Percentiles rank a stretch among this genome's conserved stretches.
Conservation (phyloP, 1,139 yeast genomes). For the Geotrichum reessii region DNA sequence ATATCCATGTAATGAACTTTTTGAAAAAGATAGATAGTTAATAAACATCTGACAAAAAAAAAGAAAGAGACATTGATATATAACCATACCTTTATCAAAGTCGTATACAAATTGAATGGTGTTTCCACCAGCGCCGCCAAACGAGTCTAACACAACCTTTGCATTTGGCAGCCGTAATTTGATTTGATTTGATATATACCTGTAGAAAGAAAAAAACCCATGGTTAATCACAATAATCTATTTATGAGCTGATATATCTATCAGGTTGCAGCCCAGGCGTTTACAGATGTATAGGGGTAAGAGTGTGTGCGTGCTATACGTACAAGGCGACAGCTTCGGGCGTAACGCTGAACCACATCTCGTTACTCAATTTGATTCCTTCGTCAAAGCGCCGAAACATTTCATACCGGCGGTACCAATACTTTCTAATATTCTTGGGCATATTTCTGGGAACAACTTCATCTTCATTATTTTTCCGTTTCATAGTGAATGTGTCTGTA, state of each 20-base stretch:
- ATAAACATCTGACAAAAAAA: too few relatives aligned
- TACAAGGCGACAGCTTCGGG: slow-evolving; percentile 66
- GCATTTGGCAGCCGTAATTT: slow-evolving; percentile 48
- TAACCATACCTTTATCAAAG: slow-evolving; percentile 38
- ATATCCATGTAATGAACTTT: slow-evolving; percentile 62
- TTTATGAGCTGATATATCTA: too few relatives aligned
- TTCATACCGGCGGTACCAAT: slow-evolving; percentile 54
- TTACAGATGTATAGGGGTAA: not conserved
- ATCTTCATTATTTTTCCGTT: not conserved
- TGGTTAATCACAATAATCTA: too few relatives aligned
- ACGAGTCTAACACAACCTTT: slow-evolving; percentile 52
- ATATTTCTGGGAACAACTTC: slow-evolving; percentile 10
- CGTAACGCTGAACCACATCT: slow-evolving; percentile 88
- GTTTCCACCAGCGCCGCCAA: slow-evolving; percentile 97
- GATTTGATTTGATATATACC: slow-evolving; percentile 49
- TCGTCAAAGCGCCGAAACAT: slow-evolving; percentile 59
- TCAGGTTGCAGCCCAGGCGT: too few relatives aligned
- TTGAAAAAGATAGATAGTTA: too few relatives aligned
- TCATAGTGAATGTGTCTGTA: not conserved
- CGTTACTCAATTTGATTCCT: slow-evolving; percentile 67
- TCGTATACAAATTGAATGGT: slow-evolving; percentile 69
- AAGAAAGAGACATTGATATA: not conserved
- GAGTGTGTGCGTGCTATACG: not conserved
- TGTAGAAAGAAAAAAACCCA: not conserved
- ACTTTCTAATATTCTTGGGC: slow-evolving; percentile 35